These are phyloP conservation scores for Strobilomyces dryophilus DNA, from an alignment of 768 basidiomycete species.

Conservation along the genomic window DNA sequence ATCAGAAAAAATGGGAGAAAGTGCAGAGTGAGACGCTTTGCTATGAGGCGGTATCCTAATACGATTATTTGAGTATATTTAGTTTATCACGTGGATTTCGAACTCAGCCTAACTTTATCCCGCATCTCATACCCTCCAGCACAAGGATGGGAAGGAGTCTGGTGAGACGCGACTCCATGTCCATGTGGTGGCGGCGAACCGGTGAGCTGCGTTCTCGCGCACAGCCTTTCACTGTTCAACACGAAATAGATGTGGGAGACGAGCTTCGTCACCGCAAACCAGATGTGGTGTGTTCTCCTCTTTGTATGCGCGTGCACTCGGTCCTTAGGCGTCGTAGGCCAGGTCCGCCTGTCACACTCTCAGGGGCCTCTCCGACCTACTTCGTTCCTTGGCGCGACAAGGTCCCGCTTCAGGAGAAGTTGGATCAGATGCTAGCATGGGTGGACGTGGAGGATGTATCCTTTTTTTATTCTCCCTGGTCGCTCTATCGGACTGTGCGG, in stretches of 20 bases:
- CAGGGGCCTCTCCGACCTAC: constrained; percentile 66
- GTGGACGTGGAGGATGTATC: constrained; percentile 68
- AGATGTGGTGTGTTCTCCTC: constrained; percentile 82
- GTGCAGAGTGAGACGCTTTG: too few species aligned
- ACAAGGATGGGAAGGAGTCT: too few species aligned
- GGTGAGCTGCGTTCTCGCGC: constrained; percentile 40
- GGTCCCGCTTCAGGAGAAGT: constrained; percentile 57
- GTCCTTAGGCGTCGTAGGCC: constrained; percentile 47
- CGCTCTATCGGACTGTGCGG: too few species aligned
- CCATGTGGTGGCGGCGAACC: constrained; percentile 92
- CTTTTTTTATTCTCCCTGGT: too few species aligned
- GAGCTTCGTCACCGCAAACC: constrained; percentile 73
- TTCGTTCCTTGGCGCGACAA: constrained; percentile 75
- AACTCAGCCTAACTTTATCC: too few species aligned
- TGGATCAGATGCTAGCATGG: constrained; percentile 77
- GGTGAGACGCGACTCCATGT: too few species aligned
- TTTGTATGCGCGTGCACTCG: background rate
- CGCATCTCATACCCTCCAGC: too few species aligned
- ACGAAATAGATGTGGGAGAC: constrained; percentile 83
- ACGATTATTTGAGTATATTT: too few species aligned
- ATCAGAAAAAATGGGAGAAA: too few species aligned
- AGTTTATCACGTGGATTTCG: too few species aligned
- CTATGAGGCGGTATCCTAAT: too few species aligned
- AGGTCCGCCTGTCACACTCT: constrained; percentile 68
- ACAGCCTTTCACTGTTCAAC: background rate